Percentiles rank a stretch among this genome's conserved stretches.
These are phyloP conservation scores for Trichoderma gracile DNA, from an alignment of 2,329 filamentous ascomycete genomes.

Conservation along the genomic window DNA sequence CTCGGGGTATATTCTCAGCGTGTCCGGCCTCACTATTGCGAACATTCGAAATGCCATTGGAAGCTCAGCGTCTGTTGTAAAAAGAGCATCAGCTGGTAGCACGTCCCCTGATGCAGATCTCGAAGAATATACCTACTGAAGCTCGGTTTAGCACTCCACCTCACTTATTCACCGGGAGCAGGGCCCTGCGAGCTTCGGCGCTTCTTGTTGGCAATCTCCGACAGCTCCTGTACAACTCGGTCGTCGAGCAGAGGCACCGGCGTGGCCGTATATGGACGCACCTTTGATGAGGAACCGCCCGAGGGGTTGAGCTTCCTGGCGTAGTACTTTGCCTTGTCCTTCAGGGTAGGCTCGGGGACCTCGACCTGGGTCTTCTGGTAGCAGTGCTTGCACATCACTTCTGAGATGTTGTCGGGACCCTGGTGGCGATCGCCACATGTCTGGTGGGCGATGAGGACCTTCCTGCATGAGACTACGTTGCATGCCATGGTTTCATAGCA, in stretches of 20 bases:
- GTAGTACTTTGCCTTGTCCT: conserved; percentile 16
- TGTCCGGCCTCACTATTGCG: neutral
- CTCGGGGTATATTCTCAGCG: neutral
- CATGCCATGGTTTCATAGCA: conserved; percentile 5
- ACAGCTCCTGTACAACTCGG: neutral
- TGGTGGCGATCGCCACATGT: conserved; percentile 11
- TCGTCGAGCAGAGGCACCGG: neutral
- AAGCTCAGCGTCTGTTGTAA: neutral
- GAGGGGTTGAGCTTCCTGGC: conserved; percentile 6
- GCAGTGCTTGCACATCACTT: conserved; percentile 9
- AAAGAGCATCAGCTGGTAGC: neutral
- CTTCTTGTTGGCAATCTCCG: conserved; percentile 1
- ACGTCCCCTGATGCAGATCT: neutral
- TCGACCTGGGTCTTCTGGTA: neutral
- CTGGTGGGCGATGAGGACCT: neutral
- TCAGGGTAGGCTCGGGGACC: neutral
- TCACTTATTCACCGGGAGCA: neutral
- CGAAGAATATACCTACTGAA: conserved; percentile 1
- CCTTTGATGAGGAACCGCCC: neutral
- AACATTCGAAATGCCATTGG: neutral
- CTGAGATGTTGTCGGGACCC: conserved; percentile 13
- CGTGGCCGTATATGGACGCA: neutral
- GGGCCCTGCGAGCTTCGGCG: neutral
- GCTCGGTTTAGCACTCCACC: neutral
- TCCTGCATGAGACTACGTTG: conserved; percentile 8